Percentiles rank a stretch among this genome's conserved stretches.
Conservation (phyloP, 2,329 filamentous ascomycete species). For the Coniochaeta hoffmannii region DNA sequence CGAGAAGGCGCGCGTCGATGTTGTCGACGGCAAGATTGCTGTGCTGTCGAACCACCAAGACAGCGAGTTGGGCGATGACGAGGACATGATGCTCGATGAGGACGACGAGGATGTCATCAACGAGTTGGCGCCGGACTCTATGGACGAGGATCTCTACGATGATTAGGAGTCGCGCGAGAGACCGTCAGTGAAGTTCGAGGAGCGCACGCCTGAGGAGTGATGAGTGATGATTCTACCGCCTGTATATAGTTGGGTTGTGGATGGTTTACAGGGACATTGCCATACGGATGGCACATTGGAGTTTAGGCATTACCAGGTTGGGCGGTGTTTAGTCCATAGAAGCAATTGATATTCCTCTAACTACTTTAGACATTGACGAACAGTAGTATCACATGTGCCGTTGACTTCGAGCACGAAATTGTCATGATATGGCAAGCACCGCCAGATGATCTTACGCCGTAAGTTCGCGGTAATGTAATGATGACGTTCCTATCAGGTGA, state of each 20-base stretch:
- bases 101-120: conserved; percentile 66
- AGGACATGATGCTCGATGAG: conserved; percentile 63
- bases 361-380: too few species aligned
- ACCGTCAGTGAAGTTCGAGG: neutral
- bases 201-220: neutral
- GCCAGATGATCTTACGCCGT: too few species aligned
- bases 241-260: neutral
- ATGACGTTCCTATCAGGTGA: neutral
- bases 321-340: neutral
- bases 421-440: too few species aligned
- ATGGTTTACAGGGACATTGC: neutral
- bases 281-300: neutral
- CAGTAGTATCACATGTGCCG: neutral
- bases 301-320: neutral
- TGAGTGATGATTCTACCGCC: neutral
- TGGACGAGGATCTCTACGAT: conserved; percentile 52
- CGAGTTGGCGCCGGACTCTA: conserved; percentile 54
- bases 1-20: conserved; percentile 70
- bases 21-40: conserved; percentile 71
- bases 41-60: conserved; percentile 76
- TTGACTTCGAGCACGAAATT: too few species aligned
- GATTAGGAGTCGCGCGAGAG: conserved; percentile 6
- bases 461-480: neutral
- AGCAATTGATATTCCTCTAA: too few species aligned
- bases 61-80: conserved; percentile 52